Conservation (phyloP, 2,329 filamentous ascomycete species). For the Arthrobotrys conoides region DNA sequence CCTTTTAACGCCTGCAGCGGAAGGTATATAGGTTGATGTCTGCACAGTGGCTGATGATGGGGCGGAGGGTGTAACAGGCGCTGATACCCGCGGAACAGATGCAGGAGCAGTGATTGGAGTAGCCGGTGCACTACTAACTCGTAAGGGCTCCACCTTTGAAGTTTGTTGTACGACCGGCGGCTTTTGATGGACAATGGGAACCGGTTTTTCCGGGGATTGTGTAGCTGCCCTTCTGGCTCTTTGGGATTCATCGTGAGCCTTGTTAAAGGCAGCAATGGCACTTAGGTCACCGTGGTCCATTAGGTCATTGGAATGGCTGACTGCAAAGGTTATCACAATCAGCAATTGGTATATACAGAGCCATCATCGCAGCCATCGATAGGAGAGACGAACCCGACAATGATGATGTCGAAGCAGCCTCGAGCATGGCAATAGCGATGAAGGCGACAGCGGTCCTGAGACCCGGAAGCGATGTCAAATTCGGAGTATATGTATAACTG, state of each 20-base stretch:
- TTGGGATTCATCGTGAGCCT: conserved; percentile 56
- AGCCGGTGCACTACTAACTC: conserved; percentile 17
- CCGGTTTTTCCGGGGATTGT: conserved; percentile 22
- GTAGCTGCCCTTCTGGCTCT: conserved; percentile 23
- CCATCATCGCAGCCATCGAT: not conserved
- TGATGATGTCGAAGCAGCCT: conserved; percentile 43
- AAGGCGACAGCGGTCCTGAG: conserved; percentile 10
- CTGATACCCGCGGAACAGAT: not conserved
- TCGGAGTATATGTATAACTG: conserved; percentile 21
- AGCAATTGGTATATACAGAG: conserved; percentile 13
- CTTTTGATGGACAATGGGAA: conserved; percentile 18
- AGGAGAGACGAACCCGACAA: conserved; percentile 41
- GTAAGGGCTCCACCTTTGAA: conserved; percentile 18
- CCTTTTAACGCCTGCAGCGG: conserved; percentile 39
- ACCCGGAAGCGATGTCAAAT: not conserved
- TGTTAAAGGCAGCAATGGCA: conserved; percentile 58
- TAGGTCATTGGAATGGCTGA: conserved; percentile 36
- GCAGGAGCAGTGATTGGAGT: conserved; percentile 17
- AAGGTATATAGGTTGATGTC: not conserved
- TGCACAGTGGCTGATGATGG: conserved; percentile 11
- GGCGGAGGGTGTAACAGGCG: conserved; percentile 12
- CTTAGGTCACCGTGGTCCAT: conserved; percentile 57
- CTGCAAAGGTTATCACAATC: conserved; percentile 1
- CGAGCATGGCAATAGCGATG: conserved; percentile 11
- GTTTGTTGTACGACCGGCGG: conserved; percentile 1